Evolutionary conservation across 345 rosid species (phyloP), one percentile per base, ranked within the genome.

Genomic region (Acer saccharum): DNA sequence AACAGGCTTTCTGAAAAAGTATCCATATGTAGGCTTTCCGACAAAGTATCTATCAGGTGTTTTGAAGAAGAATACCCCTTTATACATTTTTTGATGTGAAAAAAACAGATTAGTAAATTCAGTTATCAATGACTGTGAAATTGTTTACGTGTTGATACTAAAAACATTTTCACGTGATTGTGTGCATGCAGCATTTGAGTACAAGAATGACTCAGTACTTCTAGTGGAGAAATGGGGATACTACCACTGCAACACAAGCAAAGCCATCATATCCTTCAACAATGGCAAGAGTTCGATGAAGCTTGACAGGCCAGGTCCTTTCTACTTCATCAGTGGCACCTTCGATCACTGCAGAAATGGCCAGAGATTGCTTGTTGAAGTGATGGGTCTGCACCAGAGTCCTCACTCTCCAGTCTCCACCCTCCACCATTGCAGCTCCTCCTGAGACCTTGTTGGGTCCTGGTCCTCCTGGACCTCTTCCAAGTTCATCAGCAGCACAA

Each of bases 211-310:
- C 76, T 94, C 98, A 1, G 94, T 90, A 16, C 68, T 91, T 44
- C 83, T 86, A 76, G 98, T 94, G 20, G 98, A 92, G 78, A 90
- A 92, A 86, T 86, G 87, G 88, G 89, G 92, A 0, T 92, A 85
- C 80, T 88, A 83, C 86, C 97, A 94, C 68, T 94, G 98, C 87
- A 88, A 87, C 79, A 39, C 75, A 3, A 88, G 85, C 83, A 73
- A 81, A 4, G 84, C 92, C 0, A 76, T 84, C 18, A 55, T 75
- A 6, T 83, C 81, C 21, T 88, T 86, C 81, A 81, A 88, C 92
- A 85, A 90, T 44, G 94, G 97, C 7, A 88, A 82, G 75, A 91
- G 92, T 79, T 83, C 78, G 2, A 14, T 92, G 71, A 57, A 69
- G 16, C 91, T 94, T 18, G 92, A 90, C 71, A 85, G 86, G 80